Percentiles rank a stretch among this genome's conserved stretches.
These are phyloP conservation scores for Globisporangium viniferum DNA, from an alignment of 352 stramenopile genomes.

Conservation along the genomic window DNA sequence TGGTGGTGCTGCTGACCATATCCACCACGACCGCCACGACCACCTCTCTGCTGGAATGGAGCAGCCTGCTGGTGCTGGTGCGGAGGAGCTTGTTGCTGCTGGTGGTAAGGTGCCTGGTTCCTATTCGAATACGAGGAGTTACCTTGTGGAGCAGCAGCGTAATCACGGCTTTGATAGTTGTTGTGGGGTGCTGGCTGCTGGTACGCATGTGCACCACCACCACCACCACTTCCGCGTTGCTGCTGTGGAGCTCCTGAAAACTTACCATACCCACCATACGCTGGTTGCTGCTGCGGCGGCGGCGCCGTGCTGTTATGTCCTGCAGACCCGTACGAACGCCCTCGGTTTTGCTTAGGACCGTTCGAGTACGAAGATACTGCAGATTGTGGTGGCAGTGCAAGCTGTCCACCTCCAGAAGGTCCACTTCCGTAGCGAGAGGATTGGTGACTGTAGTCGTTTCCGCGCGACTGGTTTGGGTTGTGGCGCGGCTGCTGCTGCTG, in stretches of 20 bases:
- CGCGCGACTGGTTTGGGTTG: not conserved
- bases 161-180: constrained; percentile 13
- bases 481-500: constrained; percentile 4
- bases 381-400: constrained; percentile 3
- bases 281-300: constrained; percentile 6
- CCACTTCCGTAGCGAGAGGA: constrained; percentile 9
- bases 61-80: constrained; percentile 13
- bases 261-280: constrained; percentile 13
- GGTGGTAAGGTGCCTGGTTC: constrained; percentile 21
- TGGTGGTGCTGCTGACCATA: constrained; percentile 11
- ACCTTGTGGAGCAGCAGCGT: constrained; percentile 8
- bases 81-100: constrained; percentile 9
- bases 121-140: constrained; percentile 15
- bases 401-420: constrained; percentile 1
- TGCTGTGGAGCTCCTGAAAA: constrained; percentile 12
- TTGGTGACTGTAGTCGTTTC: constrained; percentile 10
- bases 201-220: not conserved
- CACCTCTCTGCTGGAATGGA: constrained; percentile 17
- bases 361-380: constrained; percentile 13
- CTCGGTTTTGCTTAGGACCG: constrained; percentile 12
- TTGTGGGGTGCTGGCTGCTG: constrained; percentile 14
- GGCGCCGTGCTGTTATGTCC: constrained; percentile 1
- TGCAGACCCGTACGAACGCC: constrained; percentile 7
- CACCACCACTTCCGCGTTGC: constrained; percentile 4
- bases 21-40: constrained; percentile 18